Percentiles rank a stretch among this genome's conserved stretches.
Evolutionary conservation across 305 asterid species (phyloP).

Genomic region (Withania somnifera): DNA sequence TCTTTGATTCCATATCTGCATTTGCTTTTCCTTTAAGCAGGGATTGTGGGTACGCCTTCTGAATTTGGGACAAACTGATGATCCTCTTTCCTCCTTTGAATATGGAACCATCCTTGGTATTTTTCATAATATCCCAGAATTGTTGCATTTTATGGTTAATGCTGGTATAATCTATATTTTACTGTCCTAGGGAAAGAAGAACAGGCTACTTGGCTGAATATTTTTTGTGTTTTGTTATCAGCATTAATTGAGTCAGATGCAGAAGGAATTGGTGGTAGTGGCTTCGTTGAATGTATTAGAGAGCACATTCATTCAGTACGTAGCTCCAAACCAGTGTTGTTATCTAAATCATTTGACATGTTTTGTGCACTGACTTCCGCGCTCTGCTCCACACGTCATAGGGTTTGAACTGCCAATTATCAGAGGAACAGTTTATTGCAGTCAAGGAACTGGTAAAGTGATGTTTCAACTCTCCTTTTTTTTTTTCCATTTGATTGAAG

Average conservation of each 20-base stretch:
- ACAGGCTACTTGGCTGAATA: constrained; percentile 9
- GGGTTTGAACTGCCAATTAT: constrained; percentile 87
- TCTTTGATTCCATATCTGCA: constrained; percentile 1
- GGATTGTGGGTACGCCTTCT: constrained; percentile 93
- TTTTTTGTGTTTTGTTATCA: constrained; percentile 28
- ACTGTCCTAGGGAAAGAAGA: not conserved
- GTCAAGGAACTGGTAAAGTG: constrained; percentile 91
- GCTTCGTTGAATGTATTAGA: constrained; percentile 90
- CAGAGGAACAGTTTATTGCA: constrained; percentile 98
- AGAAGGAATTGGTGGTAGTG: constrained; percentile 99
- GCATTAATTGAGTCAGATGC: constrained; percentile 97
- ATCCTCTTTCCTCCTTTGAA: constrained; percentile 95
- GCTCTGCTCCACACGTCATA: not conserved
- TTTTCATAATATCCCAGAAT: constrained; percentile 8
- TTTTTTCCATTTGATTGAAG: not conserved
- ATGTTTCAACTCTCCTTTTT: constrained; percentile 5
- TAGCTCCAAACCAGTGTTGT: constrained; percentile 11
- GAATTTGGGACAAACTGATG: constrained; percentile 89
- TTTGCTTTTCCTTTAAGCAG: constrained; percentile 27
- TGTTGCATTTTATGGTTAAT: not conserved
- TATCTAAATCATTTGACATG: not conserved
- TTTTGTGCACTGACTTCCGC: not conserved
- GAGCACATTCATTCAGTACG: constrained; percentile 90
- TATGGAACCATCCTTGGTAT: constrained; percentile 95
- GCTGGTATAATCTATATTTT: not conserved